A percentile compares a stretch with the other conserved stretches of the same genome.
phyloP scores from a whole-genome alignment of 345 rosid species.

The Citrus maxima region DNA sequence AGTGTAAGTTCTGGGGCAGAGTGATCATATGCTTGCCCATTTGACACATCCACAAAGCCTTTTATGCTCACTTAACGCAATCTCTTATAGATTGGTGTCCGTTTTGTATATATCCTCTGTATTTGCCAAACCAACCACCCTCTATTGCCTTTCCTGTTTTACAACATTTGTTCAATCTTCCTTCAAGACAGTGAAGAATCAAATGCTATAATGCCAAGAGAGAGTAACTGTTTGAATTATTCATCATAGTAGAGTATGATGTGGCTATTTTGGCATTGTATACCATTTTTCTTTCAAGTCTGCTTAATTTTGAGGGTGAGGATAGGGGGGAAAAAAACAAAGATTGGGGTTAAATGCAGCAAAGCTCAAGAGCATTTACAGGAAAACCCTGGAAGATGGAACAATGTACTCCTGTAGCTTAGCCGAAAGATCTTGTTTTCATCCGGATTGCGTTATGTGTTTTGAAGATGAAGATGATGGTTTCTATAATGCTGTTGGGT shows the following conservation, averaged over 20 bases:
- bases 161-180: neutral
- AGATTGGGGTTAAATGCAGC: neutral
- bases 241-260: neutral
- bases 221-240: neutral
- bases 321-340: neutral
- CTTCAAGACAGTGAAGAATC: neutral
- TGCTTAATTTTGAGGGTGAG: neutral
- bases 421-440: neutral
- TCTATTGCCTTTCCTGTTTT: neutral
- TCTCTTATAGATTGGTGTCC: neutral
- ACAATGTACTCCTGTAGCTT: neutral
- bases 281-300: neutral
- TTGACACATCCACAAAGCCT: conserved; percentile 4
- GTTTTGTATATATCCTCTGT: neutral
- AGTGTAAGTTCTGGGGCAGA: conserved; percentile 10
- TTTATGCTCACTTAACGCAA: neutral
- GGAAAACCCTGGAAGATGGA: neutral
- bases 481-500: neutral
- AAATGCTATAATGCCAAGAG: neutral
- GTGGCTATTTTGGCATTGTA: neutral
- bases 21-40: conserved; percentile 2
- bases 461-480: neutral
- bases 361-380: neutral
- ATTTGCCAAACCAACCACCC: neutral
- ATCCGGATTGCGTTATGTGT: neutral